Evolutionary conservation across 306 rosid genomes (phyloP).

Genomic region (Betula pendula): DNA sequence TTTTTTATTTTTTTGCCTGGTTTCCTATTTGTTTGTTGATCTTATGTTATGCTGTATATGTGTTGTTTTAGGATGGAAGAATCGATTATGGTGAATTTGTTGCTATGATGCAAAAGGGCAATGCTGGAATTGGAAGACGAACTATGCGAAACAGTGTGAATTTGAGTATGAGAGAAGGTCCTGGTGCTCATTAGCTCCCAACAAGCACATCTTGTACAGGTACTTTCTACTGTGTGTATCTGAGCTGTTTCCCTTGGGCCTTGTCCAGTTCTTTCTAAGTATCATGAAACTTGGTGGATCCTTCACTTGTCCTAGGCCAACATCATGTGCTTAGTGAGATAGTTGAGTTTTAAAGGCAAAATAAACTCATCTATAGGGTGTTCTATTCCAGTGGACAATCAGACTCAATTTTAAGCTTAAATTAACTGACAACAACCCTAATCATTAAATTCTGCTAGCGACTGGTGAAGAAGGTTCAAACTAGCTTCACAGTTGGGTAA

Average conservation of each 20-base stretch:
- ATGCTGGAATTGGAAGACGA: conserved; percentile 84
- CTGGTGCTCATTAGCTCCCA: conserved; percentile 60
- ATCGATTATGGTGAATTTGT: conserved; percentile 90
- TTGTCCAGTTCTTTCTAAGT: neutral
- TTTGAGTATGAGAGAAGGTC: conserved; percentile 89
- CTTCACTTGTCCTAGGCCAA: neutral
- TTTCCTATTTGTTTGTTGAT: conserved; percentile 14
- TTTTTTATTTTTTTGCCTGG: neutral
- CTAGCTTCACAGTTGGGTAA: neutral
- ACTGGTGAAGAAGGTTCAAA: neutral
- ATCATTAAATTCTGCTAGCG: neutral
- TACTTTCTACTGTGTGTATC: conserved; percentile 27
- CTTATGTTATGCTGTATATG: conserved; percentile 26
- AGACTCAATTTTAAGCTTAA: neutral
- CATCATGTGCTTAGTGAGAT: neutral
- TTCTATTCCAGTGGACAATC: neutral
- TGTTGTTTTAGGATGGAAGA: conserved; percentile 74
- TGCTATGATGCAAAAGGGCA: conserved; percentile 98
- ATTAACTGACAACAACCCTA: neutral
- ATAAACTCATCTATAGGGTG: neutral
- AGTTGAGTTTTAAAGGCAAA: neutral
- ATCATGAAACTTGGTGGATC: neutral
- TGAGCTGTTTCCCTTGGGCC: neutral
- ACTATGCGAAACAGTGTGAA: conserved; percentile 91
- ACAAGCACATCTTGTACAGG: conserved; percentile 48